Evolutionary conservation across 805 yeast species (phyloP), one percentile per base, ranked within the genome.

Genomic region (Saturnispora halmiae): DNA sequence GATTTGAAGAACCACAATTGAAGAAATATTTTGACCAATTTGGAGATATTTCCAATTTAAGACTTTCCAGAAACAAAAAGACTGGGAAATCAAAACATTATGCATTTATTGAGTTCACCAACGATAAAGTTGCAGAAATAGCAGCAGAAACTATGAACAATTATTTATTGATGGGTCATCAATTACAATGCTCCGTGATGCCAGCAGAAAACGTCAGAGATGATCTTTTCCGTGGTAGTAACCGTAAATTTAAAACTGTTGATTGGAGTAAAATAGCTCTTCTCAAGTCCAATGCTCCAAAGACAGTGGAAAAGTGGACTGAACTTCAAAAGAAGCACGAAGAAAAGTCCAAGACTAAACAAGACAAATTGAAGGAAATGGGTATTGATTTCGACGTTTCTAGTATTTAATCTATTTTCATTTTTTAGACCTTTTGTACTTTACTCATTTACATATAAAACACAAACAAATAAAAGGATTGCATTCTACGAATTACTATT

Each of bases 61-160:
- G 88, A 51, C 63, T 92, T 40, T 84, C 95, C 33, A 76, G 96
- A 58, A 90, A 84, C 66, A 87, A 82, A 61, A 82, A 80, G 55
- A 80, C 94, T 5, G 97, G 97, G 34, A 77, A 79, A 41, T 79
- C 95, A 13, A 88, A 86, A 64, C 96, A 87, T 59, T 90, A 78
- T 60, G 97, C 87, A 6, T 90, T 85, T 60, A 66, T 92, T 34
- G 96, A 92, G 63, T 92, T 90, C 55, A 73, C 71, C 31, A 70
- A 76, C 41, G 56, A 60, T 29, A 84, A 79, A 36, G 94, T 82
- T 42, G 96, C 97, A 34, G 72, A 77, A 51, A 70, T 87, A 46
- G 98, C 96, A 3, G 83, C 82, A 46, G 97, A 92, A 50, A 79
- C 96, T 34, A 92, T 92, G 98, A 80, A 92, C 63, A 92, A 92